Percentiles rank a stretch among this genome's conserved stretches.
These are phyloP conservation scores for Lojkania enalia DNA, from an alignment of 2,329 filamentous ascomycete genomes.

Conservation along the genomic window DNA sequence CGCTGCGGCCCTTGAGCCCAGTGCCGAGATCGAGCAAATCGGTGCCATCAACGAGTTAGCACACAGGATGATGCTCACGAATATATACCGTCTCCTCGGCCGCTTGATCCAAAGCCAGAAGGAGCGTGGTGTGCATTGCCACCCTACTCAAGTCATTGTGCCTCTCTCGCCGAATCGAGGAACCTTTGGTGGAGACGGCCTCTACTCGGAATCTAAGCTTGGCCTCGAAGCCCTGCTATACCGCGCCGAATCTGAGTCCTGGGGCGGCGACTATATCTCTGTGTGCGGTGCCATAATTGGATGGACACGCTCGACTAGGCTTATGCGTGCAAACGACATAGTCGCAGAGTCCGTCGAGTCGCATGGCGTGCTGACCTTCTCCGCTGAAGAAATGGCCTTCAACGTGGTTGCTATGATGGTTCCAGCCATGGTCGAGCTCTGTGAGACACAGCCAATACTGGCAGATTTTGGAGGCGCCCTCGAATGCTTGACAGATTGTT, in stretches of 20 bases:
- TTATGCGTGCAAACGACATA: conserved; percentile 50
- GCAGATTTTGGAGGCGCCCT: conserved; percentile 46
- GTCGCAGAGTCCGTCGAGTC: conserved; percentile 62
- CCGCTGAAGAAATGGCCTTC: conserved; percentile 47
- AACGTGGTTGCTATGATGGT: conserved; percentile 45
- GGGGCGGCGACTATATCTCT: conserved; percentile 51
- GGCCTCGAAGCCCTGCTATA: conserved; percentile 44
- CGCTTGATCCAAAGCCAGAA: conserved; percentile 65
- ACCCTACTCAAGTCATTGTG: conserved; percentile 46
- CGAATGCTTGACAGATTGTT: conserved; percentile 5
- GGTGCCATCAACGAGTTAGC: conserved; percentile 68
- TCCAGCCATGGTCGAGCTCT: conserved; percentile 32
- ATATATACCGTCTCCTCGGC: conserved; percentile 85
- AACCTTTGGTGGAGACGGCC: conserved; percentile 48
- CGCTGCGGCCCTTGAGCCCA: conserved; percentile 61
- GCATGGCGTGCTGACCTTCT: conserved; percentile 46
- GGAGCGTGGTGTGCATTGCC: conserved; percentile 39
- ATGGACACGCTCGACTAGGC: conserved; percentile 51
- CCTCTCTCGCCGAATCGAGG: conserved; percentile 53
- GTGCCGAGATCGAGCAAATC: conserved; percentile 57
- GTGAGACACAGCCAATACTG: conserved; percentile 41
- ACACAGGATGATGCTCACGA: conserved; percentile 96
- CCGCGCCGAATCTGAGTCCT: conserved; percentile 42
- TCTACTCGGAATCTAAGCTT: conserved; percentile 52
- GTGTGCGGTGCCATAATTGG: conserved; percentile 50